phyloP scores from a whole-genome alignment of 768 basidiomycete species.

The Pisolithus marmoratus region DNA sequence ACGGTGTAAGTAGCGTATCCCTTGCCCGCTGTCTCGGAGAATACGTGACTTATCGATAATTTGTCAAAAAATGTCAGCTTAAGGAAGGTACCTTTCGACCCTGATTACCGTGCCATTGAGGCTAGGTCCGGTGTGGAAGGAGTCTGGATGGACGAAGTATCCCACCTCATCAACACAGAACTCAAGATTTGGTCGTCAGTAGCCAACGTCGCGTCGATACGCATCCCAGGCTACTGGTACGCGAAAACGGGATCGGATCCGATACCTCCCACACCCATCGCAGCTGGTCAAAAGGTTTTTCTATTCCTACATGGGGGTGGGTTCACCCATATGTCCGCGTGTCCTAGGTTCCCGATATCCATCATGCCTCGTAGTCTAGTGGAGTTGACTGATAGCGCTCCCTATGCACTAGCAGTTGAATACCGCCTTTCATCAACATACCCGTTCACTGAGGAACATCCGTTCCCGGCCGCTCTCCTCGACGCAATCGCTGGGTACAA shows the following conservation, averaged over 20 bases:
- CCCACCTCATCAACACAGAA: slow-evolving; percentile 27
- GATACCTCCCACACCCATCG: slow-evolving; percentile 32
- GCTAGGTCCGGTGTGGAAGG: slow-evolving; percentile 9
- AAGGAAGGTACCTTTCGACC: not conserved
- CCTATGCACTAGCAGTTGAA: slow-evolving; percentile 56
- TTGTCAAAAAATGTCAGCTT: not conserved
- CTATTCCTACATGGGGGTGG: slow-evolving; percentile 62
- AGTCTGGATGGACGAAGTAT: slow-evolving; percentile 30
- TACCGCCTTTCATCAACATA: slow-evolving; percentile 58
- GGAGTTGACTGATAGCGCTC: slow-evolving; percentile 36
- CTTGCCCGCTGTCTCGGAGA: not conserved
- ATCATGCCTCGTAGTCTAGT: slow-evolving; percentile 44
- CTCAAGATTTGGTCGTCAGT: slow-evolving; percentile 20
- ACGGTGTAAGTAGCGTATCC: not conserved
- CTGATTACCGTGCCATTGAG: slow-evolving; percentile 9
- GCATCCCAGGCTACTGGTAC: slow-evolving; percentile 55
- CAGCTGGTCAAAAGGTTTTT: slow-evolving; percentile 51
- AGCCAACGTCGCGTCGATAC: slow-evolving; percentile 35
- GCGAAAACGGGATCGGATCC: slow-evolving; percentile 35
- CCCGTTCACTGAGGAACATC: slow-evolving; percentile 38
- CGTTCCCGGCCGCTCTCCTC: slow-evolving; percentile 72
- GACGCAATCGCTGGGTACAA: slow-evolving; percentile 72
- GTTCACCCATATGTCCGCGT: slow-evolving; percentile 48
- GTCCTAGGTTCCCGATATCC: slow-evolving; percentile 46
- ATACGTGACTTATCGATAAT: not conserved